Percentiles rank a stretch among this genome's conserved stretches.
Conservation (phyloP, 2,329 filamentous ascomycete genomes). For the Colletotrichum sp. region DNA sequence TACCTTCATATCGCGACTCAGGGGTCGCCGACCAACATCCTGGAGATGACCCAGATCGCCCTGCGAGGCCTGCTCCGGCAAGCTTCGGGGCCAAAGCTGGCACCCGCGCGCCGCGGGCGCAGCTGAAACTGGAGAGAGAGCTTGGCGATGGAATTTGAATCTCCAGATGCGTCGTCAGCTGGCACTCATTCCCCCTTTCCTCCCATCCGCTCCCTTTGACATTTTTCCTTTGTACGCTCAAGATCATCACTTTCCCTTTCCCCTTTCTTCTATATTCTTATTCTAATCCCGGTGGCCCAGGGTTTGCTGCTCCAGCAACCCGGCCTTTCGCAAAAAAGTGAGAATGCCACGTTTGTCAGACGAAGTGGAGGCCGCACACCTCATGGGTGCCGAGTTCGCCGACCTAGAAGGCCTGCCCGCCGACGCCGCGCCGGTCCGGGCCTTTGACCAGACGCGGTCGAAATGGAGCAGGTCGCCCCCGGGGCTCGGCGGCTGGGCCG, state of each 20-base stretch:
- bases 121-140: not conserved
- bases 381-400: not conserved
- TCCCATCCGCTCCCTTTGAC: not conserved
- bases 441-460: not conserved
- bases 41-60: not conserved
- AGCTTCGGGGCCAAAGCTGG: not conserved
- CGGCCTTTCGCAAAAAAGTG: not conserved
- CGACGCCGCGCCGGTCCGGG: not conserved
- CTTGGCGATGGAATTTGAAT: not conserved
- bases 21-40: not conserved
- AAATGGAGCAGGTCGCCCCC: not conserved
- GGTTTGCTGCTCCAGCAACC: not conserved
- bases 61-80: not conserved
- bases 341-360: conserved; percentile 2
- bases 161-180: not conserved
- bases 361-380: not conserved
- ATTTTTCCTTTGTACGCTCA: not conserved
- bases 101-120: not conserved
- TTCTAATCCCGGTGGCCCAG: not conserved
- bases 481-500: not conserved
- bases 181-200: not conserved
- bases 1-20: not conserved
- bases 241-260: not conserved
- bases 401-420: not conserved
- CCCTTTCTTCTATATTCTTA: not conserved